These are phyloP conservation scores for Ustilago vetiveriae DNA, from an alignment of 1,284 basidiomycete species.

Conservation along the genomic window DNA sequence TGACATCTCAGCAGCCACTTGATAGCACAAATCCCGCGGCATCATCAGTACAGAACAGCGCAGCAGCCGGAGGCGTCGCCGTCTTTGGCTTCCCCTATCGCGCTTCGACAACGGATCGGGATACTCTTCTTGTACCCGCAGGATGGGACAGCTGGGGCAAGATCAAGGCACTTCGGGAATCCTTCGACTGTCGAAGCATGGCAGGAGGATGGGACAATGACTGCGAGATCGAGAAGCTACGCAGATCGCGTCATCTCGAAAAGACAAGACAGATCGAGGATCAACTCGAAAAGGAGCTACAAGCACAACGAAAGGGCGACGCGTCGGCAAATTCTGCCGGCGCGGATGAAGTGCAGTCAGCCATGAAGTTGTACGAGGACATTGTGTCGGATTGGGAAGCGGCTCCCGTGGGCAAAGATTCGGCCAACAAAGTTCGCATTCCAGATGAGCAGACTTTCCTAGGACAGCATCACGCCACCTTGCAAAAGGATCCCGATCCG, in stretches of 20 bases:
- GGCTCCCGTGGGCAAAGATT: conserved; percentile 13
- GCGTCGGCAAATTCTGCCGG: neutral
- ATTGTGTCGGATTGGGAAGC: conserved; percentile 58
- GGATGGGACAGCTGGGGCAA: conserved; percentile 99
- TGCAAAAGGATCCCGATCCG: conserved; percentile 43
- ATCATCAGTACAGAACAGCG: conserved; percentile 4
- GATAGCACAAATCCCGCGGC: neutral
- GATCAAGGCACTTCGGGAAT: conserved; percentile 87
- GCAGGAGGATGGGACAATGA: conserved; percentile 75
- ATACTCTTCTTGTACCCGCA: conserved; percentile 87
- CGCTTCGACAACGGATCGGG: conserved; percentile 90
- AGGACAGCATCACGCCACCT: conserved; percentile 41
- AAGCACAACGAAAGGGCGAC: conserved; percentile 12
- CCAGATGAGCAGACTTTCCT: conserved; percentile 50
- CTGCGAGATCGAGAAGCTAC: conserved; percentile 43
- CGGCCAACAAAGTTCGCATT: conserved; percentile 18
- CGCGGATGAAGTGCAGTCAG: conserved; percentile 39
- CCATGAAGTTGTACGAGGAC: conserved; percentile 59
- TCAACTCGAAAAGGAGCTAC: conserved; percentile 44
- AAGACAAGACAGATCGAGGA: conserved; percentile 41
- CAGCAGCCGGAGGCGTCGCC: conserved; percentile 70
- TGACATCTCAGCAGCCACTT: conserved; percentile 1
- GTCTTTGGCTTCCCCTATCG: conserved; percentile 86
- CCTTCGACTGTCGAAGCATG: conserved; percentile 85
- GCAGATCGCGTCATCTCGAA: conserved; percentile 22